phyloP scores from a whole-genome alignment of 768 basidiomycete genomes.

The Gloeostereum incarnatum region DNA sequence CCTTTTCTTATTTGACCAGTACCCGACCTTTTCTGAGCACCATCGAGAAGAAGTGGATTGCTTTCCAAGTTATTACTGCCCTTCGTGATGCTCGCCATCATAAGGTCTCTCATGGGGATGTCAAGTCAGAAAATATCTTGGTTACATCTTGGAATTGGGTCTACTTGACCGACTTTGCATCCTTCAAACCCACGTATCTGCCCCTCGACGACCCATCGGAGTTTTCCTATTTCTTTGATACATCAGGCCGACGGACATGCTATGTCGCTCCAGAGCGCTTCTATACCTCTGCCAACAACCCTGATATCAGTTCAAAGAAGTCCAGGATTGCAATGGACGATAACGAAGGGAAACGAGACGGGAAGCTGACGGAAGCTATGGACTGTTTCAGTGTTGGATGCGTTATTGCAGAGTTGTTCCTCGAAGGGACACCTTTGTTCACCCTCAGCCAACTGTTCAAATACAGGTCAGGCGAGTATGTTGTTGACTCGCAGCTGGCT shows the following conservation, averaged over 20 bases:
- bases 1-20: constrained; percentile 36
- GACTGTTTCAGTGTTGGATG: constrained; percentile 95
- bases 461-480: constrained; percentile 81
- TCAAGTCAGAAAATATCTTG: constrained; percentile 95
- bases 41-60: constrained; percentile 98
- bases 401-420: constrained; percentile 91
- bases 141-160: constrained; percentile 96
- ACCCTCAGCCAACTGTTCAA: constrained; percentile 93
- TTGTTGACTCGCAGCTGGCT: constrained; percentile 60
- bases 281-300: constrained; percentile 63
- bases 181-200: constrained; percentile 91
- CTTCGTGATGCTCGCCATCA: constrained; percentile 76
- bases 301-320: constrained; percentile 65
- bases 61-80: constrained; percentile 83
- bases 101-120: constrained; percentile 93
- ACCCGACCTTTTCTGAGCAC: constrained; percentile 89
- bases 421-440: constrained; percentile 90
- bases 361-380: constrained; percentile 89
- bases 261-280: constrained; percentile 97
- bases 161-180: constrained; percentile 91
- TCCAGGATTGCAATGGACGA: constrained; percentile 41
- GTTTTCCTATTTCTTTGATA: constrained; percentile 98
- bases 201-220: constrained; percentile 96
- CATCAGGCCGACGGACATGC: constrained; percentile 86
- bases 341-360: constrained; percentile 60